Base-by-base conservation (phyloP, 1,284 basidiomycete species). In the Schizophyllum commune region DNA sequence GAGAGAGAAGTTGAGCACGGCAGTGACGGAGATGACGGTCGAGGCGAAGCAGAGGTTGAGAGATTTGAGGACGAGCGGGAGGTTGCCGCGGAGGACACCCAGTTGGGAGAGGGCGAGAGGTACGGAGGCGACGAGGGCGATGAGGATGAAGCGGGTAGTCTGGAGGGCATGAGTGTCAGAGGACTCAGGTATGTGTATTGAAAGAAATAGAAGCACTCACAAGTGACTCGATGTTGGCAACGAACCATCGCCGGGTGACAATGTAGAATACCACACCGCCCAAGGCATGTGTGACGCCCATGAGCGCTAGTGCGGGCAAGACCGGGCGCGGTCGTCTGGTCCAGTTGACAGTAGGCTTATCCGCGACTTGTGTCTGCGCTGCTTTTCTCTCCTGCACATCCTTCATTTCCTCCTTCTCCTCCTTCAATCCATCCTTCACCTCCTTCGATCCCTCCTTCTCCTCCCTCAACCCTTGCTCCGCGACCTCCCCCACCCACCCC, bases 1-100 rank as follows among this genome's bases (percentile, higher is more conserved):
- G 19, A 96, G 84, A 4, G 91, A 92, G 74, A 94, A 96, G 73
- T 96, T 97, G 69, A 96, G 84, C 63, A 96, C 87, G 4, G 92
- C 89, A 19, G 85, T 86, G 56, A 92, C 84, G 22, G 93, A 92
- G 66, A 96, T 85, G 61, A 94, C 78, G 5, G 92, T 88, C 15
- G 93, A 92, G 56, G 90, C 83, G 58, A 91, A 72, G 72, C 94
- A 87, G 57, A 94, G 78, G 69, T 86, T 86, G 65, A 91, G 74
- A 1, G 89, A 77, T 66, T 90, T 86, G 39, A 94, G 75, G n/a
- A 89, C 71, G 47, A 72, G 66, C 53, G 79, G 75, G 19, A 20
- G 19, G 13, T 55, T 55, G 19, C 53, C 53, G 27, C 15, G 11
- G 15, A 55, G 9, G 53, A 55, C 13, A 4, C 11, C 13, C 53